These are phyloP conservation scores for Colletotrichum sp. DNA, from an alignment of 2,329 filamentous ascomycete genomes.

Conservation along the genomic window DNA sequence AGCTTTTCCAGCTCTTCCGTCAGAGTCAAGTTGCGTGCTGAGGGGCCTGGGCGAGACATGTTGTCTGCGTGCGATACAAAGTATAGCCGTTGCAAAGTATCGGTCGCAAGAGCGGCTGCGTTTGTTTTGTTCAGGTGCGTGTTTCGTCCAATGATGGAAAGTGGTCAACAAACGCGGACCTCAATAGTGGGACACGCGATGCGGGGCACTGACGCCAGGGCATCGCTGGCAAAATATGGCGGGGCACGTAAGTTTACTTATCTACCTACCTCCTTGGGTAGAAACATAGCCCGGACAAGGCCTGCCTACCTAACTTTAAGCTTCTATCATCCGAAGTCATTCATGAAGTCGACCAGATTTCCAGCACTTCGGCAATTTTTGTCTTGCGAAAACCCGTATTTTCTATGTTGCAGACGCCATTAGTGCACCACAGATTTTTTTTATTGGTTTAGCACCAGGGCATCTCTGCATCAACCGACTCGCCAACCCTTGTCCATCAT, in stretches of 20 bases:
- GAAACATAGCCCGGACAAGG: not conserved
- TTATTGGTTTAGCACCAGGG: not conserved
- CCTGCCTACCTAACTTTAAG: not conserved
- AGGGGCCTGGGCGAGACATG: constrained; percentile 56
- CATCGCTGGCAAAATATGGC: not conserved
- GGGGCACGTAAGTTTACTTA: not conserved
- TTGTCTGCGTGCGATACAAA: not conserved
- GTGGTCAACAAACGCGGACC: constrained; percentile 15
- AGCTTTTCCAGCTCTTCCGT: constrained; percentile 96
- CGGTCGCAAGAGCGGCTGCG: not conserved
- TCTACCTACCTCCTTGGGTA: not conserved
- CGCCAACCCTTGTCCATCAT: not conserved
- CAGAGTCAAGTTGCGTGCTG: constrained; percentile 70
- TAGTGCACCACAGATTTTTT: not conserved
- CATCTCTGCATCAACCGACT: not conserved
- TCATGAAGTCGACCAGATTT: not conserved
- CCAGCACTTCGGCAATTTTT: not conserved
- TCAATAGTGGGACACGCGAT: constrained; percentile 28
- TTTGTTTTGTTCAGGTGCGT: not conserved
- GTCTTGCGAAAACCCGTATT: not conserved
- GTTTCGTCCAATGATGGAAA: constrained; percentile 7
- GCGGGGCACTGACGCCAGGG: constrained; percentile 30
- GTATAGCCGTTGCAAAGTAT: not conserved
- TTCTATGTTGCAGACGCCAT: not conserved
- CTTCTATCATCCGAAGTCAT: not conserved